These are phyloP conservation scores for Rhododendron simsii DNA, from an alignment of 148 eudicot species.

Conservation along the genomic window DNA sequence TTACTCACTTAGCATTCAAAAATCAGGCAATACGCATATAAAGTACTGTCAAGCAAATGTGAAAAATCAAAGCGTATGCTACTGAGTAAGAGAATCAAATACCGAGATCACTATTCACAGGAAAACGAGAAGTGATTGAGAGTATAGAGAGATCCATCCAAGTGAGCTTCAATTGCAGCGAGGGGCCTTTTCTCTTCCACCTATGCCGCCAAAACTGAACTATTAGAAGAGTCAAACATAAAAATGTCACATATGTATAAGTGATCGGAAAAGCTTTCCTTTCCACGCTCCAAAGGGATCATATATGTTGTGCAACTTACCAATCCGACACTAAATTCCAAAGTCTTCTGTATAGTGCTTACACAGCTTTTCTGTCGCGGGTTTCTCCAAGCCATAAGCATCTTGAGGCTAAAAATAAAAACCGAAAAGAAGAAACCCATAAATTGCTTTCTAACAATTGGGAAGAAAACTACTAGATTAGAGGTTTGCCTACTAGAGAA, in stretches of 20 bases:
- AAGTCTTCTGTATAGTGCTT: conserved; percentile 40
- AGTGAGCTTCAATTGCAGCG: conserved; percentile 21
- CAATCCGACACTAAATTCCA: conserved; percentile 41
- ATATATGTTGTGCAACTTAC: conserved; percentile 56
- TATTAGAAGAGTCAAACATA: neutral
- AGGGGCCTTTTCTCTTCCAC: conserved; percentile 64
- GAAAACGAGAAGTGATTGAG: too few relatives aligned
- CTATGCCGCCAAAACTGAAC: conserved; percentile 15
- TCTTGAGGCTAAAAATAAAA: conserved; percentile 28
- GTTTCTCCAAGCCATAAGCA: conserved; percentile 40
- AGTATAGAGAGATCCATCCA: too few relatives aligned
- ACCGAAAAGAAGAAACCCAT: neutral
- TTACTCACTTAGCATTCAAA: too few relatives aligned
- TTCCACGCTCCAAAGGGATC: conserved; percentile 58
- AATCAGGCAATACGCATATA: too few relatives aligned
- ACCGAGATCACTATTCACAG: too few relatives aligned
- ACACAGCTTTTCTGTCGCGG: conserved; percentile 33
- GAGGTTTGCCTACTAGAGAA: too few relatives aligned
- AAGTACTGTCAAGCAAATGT: too few relatives aligned
- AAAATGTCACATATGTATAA: neutral
- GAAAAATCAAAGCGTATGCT: too few relatives aligned
- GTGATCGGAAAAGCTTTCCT: conserved; percentile 15
- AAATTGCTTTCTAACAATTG: neutral
- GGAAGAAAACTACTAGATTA: neutral
- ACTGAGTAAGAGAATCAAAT: too few relatives aligned